Conservation (phyloP, 345 rosid species). For the Ailanthus altissimus region DNA sequence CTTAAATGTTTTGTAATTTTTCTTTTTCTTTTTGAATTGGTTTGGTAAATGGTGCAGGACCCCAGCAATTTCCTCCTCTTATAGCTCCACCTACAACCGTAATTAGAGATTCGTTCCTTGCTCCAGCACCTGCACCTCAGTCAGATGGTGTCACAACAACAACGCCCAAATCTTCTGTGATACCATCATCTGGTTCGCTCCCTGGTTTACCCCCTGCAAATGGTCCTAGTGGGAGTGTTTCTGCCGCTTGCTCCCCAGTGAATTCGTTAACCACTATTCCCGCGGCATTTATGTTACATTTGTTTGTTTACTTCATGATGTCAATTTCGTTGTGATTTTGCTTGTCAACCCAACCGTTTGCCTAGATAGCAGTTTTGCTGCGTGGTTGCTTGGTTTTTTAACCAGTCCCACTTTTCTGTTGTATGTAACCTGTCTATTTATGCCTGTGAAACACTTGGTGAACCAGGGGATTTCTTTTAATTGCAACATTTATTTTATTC, state of each 20-base stretch:
- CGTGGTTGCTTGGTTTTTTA: conserved; percentile 16
- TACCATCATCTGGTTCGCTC: conserved; percentile 58
- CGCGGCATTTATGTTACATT: conserved; percentile 21
- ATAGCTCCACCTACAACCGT: conserved; percentile 78
- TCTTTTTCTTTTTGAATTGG: conserved; percentile 1
- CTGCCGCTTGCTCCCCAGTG: conserved; percentile 41
- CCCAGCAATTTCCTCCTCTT: conserved; percentile 66
- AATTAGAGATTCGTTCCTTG: conserved; percentile 42
- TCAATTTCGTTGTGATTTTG: conserved; percentile 34
- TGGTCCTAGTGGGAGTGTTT: conserved; percentile 60
- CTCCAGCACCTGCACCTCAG: conserved; percentile 70
- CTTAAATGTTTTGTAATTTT: neutral
- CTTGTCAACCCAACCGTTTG: conserved; percentile 7
- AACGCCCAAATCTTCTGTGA: conserved; percentile 45
- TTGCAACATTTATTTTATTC: conserved; percentile 1
- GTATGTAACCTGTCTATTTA: conserved; percentile 26
- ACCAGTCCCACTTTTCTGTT: conserved; percentile 17
- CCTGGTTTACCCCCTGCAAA: conserved; percentile 56
- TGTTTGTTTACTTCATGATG: conserved; percentile 33
- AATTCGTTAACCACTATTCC: conserved; percentile 34
- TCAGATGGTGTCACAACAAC: conserved; percentile 38
- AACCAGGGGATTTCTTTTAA: neutral
- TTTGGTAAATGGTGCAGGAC: conserved; percentile 55
- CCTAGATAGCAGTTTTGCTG: conserved; percentile 21
- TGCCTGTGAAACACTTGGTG: neutral